Percentiles rank a stretch among this genome's conserved stretches.
Conservation (phyloP, 805 yeast species). For the Monosporozyma yasuniensis region DNA sequence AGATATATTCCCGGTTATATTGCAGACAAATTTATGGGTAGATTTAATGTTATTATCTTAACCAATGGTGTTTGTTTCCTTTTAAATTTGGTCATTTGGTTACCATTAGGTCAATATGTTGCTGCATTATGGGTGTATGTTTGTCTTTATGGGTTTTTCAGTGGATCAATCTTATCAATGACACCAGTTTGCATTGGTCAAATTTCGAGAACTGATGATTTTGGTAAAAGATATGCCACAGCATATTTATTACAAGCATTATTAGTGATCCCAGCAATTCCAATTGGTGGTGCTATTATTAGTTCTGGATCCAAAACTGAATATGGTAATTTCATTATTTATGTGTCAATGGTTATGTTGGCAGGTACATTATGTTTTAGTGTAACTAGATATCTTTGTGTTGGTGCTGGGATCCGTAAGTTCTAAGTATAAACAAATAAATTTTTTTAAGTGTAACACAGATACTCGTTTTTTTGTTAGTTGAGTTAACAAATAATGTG, state of each 20-base stretch:
- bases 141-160: slow-evolving; percentile 45
- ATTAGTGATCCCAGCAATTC: slow-evolving; percentile 39
- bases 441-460: no score
- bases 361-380: slow-evolving; percentile 34
- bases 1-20: slow-evolving; percentile 38
- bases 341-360: slow-evolving; percentile 34
- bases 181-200: slow-evolving; percentile 55
- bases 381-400: slow-evolving; percentile 35
- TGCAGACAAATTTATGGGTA: slow-evolving; percentile 39
- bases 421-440: no score
- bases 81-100: slow-evolving; percentile 34
- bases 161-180: slow-evolving; percentile 48
- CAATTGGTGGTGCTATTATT: slow-evolving; percentile 42
- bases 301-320: slow-evolving; percentile 27
- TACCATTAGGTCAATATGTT: slow-evolving; percentile 33
- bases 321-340: slow-evolving; percentile 39
- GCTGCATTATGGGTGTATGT: slow-evolving; percentile 37
- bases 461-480: no score
- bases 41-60: slow-evolving; percentile 42
- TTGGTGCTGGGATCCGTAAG: slow-evolving; percentile 34
- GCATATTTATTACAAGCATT: slow-evolving; percentile 51
- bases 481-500: no score
- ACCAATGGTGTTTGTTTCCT: slow-evolving; percentile 31
- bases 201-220: slow-evolving; percentile 45
- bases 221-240: slow-evolving; percentile 49